Evolutionary conservation across 2,329 filamentous ascomycete genomes (phyloP).

Genomic region (Albophoma yamanashiensis): DNA sequence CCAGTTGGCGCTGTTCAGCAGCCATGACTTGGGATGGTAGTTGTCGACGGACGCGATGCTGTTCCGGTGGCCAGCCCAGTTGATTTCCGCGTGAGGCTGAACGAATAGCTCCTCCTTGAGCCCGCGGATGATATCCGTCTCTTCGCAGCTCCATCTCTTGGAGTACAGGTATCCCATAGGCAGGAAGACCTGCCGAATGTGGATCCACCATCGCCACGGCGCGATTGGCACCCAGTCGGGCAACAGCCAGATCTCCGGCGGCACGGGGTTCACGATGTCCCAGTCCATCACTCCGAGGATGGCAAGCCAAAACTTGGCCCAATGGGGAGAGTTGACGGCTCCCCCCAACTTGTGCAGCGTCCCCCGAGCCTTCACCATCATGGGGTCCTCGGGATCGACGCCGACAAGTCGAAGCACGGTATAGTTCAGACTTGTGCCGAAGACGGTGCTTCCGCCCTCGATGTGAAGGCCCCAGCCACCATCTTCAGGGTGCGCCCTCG

Average conservation of each 20-base stretch:
- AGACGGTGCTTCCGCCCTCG: conserved; percentile 83
- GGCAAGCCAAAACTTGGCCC: conserved; percentile 94
- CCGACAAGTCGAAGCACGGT: conserved; percentile 70
- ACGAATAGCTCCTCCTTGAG: conserved; percentile 76
- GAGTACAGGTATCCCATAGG: conserved; percentile 89
- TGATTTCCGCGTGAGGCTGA: conserved; percentile 65
- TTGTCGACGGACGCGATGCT: conserved; percentile 72
- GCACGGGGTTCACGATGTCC: conserved; percentile 90
- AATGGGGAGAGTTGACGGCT: conserved; percentile 75
- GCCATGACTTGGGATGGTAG: conserved; percentile 83
- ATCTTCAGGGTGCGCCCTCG: conserved; percentile 72
- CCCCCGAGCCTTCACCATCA: conserved; percentile 75
- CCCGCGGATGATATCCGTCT: conserved; percentile 61
- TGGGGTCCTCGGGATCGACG: conserved; percentile 69
- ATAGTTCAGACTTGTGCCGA: conserved; percentile 87
- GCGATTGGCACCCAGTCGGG: conserved; percentile 85
- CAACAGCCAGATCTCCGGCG: conserved; percentile 86
- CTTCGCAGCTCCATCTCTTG: conserved; percentile 65
- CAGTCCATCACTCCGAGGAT: conserved; percentile 74
- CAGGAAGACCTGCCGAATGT: conserved; percentile 92
- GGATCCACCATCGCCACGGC: conserved; percentile 96
- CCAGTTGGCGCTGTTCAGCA: conserved; percentile 73
- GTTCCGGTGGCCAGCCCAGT: conserved; percentile 71
- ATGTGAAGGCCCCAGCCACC: conserved; percentile 98
- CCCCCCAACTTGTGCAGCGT: conserved; percentile 80